Evolutionary conservation across 148 eudicot genomes (phyloP), one percentile per base, ranked within the genome.

Genomic region (Chenopodium berlandieri): DNA sequence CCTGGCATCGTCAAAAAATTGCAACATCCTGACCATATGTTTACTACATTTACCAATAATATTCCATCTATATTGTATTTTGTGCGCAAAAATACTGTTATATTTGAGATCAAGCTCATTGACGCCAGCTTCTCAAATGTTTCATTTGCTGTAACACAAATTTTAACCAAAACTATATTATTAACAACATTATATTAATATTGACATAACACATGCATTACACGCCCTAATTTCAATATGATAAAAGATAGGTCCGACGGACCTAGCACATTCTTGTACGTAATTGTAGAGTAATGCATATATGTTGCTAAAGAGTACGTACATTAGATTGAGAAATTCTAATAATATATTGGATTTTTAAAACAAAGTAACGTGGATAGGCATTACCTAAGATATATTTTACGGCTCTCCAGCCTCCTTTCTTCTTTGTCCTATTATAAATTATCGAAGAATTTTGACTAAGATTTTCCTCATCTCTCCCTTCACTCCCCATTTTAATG

Each of bases 71-170:
- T 79, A 85, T 89, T 84, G 81, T 87, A 90, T 65, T 87, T 80
- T 4, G 85, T 89, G 4, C 76, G 69, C 65, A 90, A 80, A 82
- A 84, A 90, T 60, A 90, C 87, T 6, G 88, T 84, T 77, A 90
- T 79, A 46, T 89, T 89, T 2, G 91, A 85, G 47, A 89, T 81
- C 86, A 90, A 79, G 75, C 92, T 89, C 91, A 93, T 87, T 12
- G 97, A 85, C 13, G 94, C 95, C 76, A 93, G 78, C 81, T 90
- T 93, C 86, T 93, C 97, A 72, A 94, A 92, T 1, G 97, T 83
- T 79, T 92, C 95, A 78, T 90, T 92, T 0, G 90, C 95, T 94
- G 80, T 69, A 37, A 60, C 12, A 31, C 14, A 56, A 6, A 20
- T 2, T 17, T 19, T 22, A 25, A 56, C 19, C 7, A 56, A 56